These are phyloP conservation scores for Metschnikowia proteae DNA, from an alignment of 805 yeast genomes.

Conservation along the genomic window DNA sequence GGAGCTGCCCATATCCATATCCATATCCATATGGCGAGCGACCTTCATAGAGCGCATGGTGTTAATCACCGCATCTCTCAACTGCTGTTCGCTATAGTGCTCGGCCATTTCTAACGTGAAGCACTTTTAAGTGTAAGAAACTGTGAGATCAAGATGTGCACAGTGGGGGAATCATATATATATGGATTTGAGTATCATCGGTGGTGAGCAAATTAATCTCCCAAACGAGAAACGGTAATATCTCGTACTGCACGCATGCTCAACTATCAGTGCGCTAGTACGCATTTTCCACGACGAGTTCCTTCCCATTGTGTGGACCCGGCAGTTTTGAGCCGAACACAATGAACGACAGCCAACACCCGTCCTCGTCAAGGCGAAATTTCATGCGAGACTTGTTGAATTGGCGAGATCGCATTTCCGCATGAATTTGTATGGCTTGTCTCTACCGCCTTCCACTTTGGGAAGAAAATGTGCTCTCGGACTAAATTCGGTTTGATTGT, in stretches of 20 bases:
- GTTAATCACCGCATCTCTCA: neutral
- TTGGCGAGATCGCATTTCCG: too few relatives aligned
- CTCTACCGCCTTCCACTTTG: neutral
- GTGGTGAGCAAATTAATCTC: neutral
- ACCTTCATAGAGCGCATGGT: conserved; percentile 1
- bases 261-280: neutral
- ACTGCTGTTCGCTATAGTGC: neutral
- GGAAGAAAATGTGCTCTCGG: neutral
- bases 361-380: neutral
- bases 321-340: neutral
- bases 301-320: neutral
- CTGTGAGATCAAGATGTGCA: too few relatives aligned
- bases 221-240: neutral
- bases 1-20: conserved; percentile 15
- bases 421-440: too few relatives aligned
- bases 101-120: neutral
- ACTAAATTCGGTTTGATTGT: neutral
- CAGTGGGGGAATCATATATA: neutral
- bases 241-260: neutral
- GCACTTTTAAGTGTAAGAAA: neutral
- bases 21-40: neutral
- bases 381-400: too few relatives aligned
- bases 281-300: neutral
- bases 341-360: neutral
- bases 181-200: neutral